These are phyloP conservation scores for Candida taoyuanica DNA, from an alignment of 805 yeast species.

Conservation along the genomic window DNA sequence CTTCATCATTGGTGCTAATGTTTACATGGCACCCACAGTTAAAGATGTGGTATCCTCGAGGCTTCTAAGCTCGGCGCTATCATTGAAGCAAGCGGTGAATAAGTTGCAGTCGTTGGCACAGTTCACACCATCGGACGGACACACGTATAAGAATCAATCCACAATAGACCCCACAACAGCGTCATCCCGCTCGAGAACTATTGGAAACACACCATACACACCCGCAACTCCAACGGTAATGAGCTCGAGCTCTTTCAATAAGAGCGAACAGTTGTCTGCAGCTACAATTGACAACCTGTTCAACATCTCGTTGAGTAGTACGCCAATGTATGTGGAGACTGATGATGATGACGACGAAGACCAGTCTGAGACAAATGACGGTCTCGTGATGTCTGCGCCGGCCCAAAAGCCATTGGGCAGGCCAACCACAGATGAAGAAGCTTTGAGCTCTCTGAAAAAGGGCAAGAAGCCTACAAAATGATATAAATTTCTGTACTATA, in stretches of 20 bases:
- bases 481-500: neutral
- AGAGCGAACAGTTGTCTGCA: conserved; percentile 13
- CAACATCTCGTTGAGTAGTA: conserved; percentile 21
- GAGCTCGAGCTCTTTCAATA: conserved; percentile 6
- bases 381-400: neutral
- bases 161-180: conserved; percentile 6
- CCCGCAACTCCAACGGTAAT: conserved; percentile 21
- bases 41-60: conserved; percentile 71
- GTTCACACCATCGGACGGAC: conserved; percentile 60
- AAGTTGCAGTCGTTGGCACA: conserved; percentile 44
- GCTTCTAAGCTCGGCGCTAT: conserved; percentile 31
- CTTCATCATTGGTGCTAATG: conserved; percentile 86
- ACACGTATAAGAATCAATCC: conserved; percentile 35
- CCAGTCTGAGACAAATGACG: neutral
- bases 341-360: conserved; percentile 10
- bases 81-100: conserved; percentile 43
- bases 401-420: conserved; percentile 10
- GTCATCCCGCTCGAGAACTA: conserved; percentile 21
- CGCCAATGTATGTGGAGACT: conserved; percentile 20
- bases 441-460: conserved; percentile 15
- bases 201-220: conserved; percentile 26
- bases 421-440: conserved; percentile 12
- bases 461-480: conserved; percentile 11
- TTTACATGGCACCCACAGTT: conserved; percentile 83
- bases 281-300: conserved; percentile 26